Evolutionary conservation across 1,284 basidiomycete species (phyloP), one percentile per base, ranked within the genome.

Genomic region (Vanrija sp.): DNA sequence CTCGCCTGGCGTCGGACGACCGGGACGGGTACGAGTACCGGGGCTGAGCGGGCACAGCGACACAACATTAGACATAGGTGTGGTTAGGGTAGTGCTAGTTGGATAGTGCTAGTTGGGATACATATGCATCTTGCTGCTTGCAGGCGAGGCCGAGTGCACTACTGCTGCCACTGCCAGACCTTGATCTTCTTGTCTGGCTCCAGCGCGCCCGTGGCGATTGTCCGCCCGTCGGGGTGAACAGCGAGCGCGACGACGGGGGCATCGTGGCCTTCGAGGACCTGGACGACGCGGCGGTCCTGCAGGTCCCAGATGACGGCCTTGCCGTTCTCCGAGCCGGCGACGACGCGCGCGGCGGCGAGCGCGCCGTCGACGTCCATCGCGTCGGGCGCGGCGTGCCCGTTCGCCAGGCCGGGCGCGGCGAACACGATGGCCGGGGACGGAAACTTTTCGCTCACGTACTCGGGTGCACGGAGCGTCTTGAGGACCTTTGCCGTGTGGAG

Each of bases 221-320:
- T 45, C 9, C 39, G 42, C 5, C 54, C 52, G 36, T 48, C 45
- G 0, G 53, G 55, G 56, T 62, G 55, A 8, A 73, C 72, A 4
- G 72, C 72, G n/a, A 76, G 31, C 7, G 73, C 74, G 22, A 76
- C 60, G 2, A 73, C 64, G 6, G 72, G 61, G 7, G 36, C 51
- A 20, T 36, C 38, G 56, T 67, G 64, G 1, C 58, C 89, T 60
- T 87, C 84, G 16, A 95, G 78, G 0, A 83, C 77, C 64, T 88
- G 85, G 7, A 87, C 74, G 6, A 94, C 77, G 63, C 87, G 79
- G 27, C 91, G 82, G 4, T 83, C 86, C 72, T 97, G 93, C 49
- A 98, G 69, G 71, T 97, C 88, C 92, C 93, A 98, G 22, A 96
- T 78, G 59, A 89, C 86, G 15, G 95, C 78, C 64, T 87, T 89